A percentile compares a stretch with the other conserved stretches of the same genome.
Evolutionary conservation across 768 basidiomycete genomes (phyloP).

Genomic region (Harrya chromipes): DNA sequence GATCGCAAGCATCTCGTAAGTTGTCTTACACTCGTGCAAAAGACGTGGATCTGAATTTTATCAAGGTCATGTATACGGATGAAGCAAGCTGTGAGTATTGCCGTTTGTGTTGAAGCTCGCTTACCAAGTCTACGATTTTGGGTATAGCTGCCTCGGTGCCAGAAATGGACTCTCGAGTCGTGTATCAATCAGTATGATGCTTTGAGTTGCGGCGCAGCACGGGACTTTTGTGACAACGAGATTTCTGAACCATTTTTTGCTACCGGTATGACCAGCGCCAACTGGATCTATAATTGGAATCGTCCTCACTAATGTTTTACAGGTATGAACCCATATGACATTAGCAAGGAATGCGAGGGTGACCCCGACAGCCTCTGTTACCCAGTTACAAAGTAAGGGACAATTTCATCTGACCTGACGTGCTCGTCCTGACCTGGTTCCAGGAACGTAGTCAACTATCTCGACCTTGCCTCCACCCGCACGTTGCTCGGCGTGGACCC

Average conservation of each 20-base stretch:
- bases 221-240: slow-evolving; percentile 60
- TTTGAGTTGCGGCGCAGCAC: slow-evolving; percentile 66
- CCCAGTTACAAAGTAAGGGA: slow-evolving; percentile 43
- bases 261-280: slow-evolving; percentile 30
- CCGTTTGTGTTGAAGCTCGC: not conserved
- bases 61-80: slow-evolving; percentile 38
- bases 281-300: slow-evolving; percentile 1
- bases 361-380: slow-evolving; percentile 55
- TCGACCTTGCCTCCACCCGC: slow-evolving; percentile 56
- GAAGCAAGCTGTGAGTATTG: slow-evolving; percentile 37
- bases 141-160: slow-evolving; percentile 67
- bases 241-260: slow-evolving; percentile 24
- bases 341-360: slow-evolving; percentile 59
- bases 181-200: slow-evolving; percentile 70
- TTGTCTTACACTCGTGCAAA: not conserved
- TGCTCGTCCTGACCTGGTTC: slow-evolving; percentile 1
- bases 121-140: not conserved
- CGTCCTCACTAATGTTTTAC: not conserved
- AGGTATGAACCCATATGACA: slow-evolving; percentile 65
- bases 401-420: not conserved
- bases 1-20: slow-evolving; percentile 36
- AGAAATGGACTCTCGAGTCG: slow-evolving; percentile 49
- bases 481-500: slow-evolving; percentile 60
- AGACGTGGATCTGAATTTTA: not conserved
- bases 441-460: slow-evolving; percentile 59